Percentiles rank a stretch among this genome's conserved stretches.
phyloP scores from a whole-genome alignment of 2,329 filamentous ascomycete genomes.

The Chaetomium strumarium region DNA sequence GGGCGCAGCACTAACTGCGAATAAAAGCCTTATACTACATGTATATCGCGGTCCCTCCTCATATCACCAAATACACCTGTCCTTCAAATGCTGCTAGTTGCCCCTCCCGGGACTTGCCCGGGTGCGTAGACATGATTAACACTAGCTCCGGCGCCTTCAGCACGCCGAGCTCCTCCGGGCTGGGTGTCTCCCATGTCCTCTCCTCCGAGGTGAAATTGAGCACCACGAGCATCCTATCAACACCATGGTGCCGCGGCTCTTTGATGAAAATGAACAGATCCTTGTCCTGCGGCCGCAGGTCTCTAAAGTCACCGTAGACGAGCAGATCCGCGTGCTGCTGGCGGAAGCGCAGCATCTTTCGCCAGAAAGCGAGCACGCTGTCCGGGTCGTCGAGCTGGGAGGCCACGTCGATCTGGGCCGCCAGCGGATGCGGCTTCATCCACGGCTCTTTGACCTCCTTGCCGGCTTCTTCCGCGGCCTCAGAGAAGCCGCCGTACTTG shows the following conservation, averaged over 20 bases:
- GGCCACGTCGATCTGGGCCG: conserved; percentile 4
- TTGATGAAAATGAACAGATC: conserved; percentile 8
- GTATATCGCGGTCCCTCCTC: no score
- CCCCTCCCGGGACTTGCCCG: not conserved
- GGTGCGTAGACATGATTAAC: conserved; percentile 2
- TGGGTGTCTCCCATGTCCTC: not conserved
- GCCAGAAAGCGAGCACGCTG: conserved; percentile 9
- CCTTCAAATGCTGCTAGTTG: conserved; percentile 2
- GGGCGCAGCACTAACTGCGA: no score
- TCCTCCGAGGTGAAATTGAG: conserved; percentile 7
- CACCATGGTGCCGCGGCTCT: conserved; percentile 1
- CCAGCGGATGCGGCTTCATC: conserved; percentile 11
- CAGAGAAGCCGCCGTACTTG: conserved; percentile 9
- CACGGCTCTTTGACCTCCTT: conserved; percentile 7
- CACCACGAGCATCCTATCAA: conserved; percentile 2
- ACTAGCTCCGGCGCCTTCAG: not conserved
- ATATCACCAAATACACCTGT: conserved; percentile 8
- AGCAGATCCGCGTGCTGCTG: not conserved
- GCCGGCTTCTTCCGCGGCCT: conserved; percentile 2
- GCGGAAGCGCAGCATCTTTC: conserved; percentile 8
- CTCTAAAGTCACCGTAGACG: conserved; percentile 6
- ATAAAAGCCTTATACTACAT: no score
- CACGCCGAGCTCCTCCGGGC: not conserved
- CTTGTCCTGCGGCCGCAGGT: conserved; percentile 1
- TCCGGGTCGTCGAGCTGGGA: conserved; percentile 5